Conservation (phyloP, 345 rosid species). For the Acer negundo region DNA sequence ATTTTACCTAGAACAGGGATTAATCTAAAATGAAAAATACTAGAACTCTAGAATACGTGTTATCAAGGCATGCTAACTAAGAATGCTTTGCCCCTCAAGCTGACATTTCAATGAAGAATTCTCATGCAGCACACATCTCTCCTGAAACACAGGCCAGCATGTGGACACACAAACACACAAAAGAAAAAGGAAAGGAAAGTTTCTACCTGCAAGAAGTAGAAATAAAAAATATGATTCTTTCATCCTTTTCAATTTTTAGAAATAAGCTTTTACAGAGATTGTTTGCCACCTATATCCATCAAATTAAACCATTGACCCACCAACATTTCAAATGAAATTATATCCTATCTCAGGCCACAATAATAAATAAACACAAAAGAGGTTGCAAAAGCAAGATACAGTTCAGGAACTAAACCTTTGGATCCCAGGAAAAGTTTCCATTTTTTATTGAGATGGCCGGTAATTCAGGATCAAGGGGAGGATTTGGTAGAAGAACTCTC, state of each 20-base stretch:
- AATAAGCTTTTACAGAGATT: not conserved
- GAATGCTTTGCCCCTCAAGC: not conserved
- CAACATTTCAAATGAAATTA: not conserved
- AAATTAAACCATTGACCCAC: not conserved
- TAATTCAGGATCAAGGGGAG: slow-evolving; percentile 67
- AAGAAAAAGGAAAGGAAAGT: not conserved
- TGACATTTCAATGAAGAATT: not conserved
- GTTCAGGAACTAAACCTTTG: slow-evolving; percentile 53
- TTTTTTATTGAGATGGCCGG: slow-evolving; percentile 85
- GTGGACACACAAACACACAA: not conserved
- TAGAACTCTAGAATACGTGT: not conserved
- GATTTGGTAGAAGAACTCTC: slow-evolving; percentile 89
- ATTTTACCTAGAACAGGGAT: not conserved
- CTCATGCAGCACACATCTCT: not conserved
- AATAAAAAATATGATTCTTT: not conserved
- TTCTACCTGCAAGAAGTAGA: not conserved
- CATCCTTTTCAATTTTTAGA: not conserved
- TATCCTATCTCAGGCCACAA: not conserved
- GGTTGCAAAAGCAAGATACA: not conserved
- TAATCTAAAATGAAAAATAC: not conserved
- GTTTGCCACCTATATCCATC: not conserved
- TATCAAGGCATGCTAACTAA: not conserved
- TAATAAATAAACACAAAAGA: not conserved
- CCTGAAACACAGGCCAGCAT: not conserved
- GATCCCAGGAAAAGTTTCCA: slow-evolving; percentile 95